phyloP scores from a whole-genome alignment of 73 alveolate species.

The Tetrahymena borealis region DNA sequence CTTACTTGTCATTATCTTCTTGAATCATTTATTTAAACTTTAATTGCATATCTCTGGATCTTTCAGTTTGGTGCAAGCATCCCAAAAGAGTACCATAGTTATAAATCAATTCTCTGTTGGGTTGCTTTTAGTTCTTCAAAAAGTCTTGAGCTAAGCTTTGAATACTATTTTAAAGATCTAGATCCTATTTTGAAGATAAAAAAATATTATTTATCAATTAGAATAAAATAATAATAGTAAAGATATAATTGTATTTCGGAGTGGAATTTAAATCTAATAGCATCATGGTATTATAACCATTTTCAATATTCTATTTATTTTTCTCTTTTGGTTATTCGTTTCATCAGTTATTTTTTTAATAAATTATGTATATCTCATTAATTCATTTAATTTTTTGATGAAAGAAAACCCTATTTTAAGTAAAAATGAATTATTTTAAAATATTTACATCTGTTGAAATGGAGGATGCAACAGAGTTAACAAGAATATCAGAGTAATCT shows the following conservation, averaged over 20 bases:
- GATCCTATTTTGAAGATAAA: background rate
- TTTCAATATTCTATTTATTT: too few species aligned
- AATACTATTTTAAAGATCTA: background rate
- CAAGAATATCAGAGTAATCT: background rate
- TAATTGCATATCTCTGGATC: background rate
- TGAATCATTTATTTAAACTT: background rate
- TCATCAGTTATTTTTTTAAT: too few species aligned
- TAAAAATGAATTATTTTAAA: background rate
- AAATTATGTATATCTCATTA: too few species aligned
- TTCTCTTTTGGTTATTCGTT: too few species aligned
- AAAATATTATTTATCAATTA: background rate
- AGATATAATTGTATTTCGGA: too few species aligned
- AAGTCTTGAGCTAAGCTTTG: background rate
- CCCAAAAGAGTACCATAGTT: conserved; percentile 1
- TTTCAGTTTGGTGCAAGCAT: background rate
- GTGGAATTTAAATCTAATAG: too few species aligned
- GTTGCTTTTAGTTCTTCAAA: background rate
- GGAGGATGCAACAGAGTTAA: background rate
- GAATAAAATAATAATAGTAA: too few species aligned
- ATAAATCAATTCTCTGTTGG: background rate
- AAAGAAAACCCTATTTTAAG: background rate
- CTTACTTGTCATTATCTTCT: background rate
- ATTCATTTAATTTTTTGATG: background rate
- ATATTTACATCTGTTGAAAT: background rate
- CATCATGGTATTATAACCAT: too few species aligned